Evolutionary conservation across 148 eudicot species (phyloP).

Genomic region (Rhododendron molle): DNA sequence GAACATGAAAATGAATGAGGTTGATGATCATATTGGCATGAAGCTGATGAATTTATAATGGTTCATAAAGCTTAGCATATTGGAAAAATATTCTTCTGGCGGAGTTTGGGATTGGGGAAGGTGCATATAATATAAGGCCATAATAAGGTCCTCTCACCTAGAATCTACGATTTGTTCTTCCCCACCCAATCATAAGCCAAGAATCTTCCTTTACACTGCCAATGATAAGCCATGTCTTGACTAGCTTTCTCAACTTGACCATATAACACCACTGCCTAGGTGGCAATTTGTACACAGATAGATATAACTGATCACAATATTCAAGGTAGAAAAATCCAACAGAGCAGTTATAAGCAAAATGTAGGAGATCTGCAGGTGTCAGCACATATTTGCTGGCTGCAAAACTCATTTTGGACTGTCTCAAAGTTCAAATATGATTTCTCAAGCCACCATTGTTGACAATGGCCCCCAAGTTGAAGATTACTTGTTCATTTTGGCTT

Average conservation of each 20-base stretch:
- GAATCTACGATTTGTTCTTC: constrained; percentile 24
- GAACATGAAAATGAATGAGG: not conserved
- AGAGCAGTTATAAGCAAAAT: not conserved
- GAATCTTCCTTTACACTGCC: constrained; percentile 22
- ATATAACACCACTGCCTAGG: not conserved
- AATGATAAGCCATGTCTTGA: constrained; percentile 19
- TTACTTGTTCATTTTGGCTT: not conserved
- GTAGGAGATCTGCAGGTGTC: not conserved
- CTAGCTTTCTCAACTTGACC: constrained; percentile 15
- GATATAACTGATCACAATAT: not conserved
- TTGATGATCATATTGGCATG: constrained; percentile 13
- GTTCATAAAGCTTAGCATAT: not conserved
- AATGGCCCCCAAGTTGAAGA: not conserved
- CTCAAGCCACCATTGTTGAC: not conserved
- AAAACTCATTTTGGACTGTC: not conserved
- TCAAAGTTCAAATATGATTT: not conserved
- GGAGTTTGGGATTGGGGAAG: not conserved
- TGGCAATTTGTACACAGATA: not conserved
- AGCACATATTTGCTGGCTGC: not conserved
- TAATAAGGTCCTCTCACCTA: constrained; percentile 18
- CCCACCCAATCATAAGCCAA: constrained; percentile 24
- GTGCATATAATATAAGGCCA: constrained; percentile 14
- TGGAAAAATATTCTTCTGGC: not conserved
- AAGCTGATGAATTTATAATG: constrained; percentile 18
- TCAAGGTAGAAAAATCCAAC: not conserved